Evolutionary conservation across 345 rosid species (phyloP).

Genomic region (Eucalyptus shirleyi): DNA sequence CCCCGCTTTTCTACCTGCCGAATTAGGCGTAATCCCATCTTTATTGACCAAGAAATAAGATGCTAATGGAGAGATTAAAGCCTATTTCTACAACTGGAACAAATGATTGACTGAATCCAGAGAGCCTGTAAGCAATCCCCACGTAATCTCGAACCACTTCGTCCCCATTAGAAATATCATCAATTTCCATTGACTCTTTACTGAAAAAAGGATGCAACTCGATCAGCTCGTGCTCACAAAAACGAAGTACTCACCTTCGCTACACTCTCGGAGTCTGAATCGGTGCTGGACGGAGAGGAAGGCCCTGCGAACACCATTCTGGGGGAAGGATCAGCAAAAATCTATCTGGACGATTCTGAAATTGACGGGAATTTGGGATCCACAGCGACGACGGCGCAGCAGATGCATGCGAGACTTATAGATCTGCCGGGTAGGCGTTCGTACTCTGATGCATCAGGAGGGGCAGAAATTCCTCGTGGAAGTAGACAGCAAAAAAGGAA

Average conservation of each 20-base stretch:
- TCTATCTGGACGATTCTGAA: background rate
- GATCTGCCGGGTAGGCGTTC: too few species aligned
- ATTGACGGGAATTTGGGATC: too few species aligned
- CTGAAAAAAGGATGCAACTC: background rate
- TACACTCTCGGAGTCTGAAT: background rate
- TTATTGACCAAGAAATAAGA: background rate
- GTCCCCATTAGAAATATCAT: background rate
- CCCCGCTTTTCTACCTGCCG: background rate
- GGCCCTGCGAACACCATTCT: background rate
- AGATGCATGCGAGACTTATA: too few species aligned
- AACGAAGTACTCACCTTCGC: background rate
- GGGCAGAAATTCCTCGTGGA: rapidly evolving
- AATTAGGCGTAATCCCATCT: background rate
- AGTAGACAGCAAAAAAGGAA: too few species aligned
- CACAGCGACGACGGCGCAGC: too few species aligned
- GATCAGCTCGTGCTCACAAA: background rate
- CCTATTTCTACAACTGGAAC: background rate
- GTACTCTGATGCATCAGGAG: too few species aligned
- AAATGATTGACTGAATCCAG: background rate
- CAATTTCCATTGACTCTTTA: background rate
- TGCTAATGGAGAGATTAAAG: background rate
- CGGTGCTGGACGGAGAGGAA: background rate
- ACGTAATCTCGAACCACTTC: background rate
- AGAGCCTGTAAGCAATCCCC: background rate
- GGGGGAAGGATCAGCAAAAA: background rate